Base-by-base conservation (phyloP, 83 land plant species). In the Larix sibirica region DNA sequence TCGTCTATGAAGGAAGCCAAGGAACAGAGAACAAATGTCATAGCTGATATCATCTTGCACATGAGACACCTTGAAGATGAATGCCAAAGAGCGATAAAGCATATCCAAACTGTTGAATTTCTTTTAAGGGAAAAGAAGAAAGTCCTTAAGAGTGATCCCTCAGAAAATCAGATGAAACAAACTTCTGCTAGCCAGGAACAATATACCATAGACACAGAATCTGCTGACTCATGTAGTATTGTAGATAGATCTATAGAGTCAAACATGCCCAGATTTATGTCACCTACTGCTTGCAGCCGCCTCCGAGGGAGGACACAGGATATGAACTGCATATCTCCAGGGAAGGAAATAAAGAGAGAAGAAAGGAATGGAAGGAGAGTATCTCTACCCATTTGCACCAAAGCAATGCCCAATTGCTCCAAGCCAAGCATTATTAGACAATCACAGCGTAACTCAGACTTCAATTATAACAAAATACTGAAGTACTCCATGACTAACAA, bases 261-360 rank as follows among this genome's bases (percentile, higher is more conserved):
- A 79, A 79, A 28, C 28, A 14, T 81, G 63, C 96, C 96, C 54
- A 86, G 94, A 62, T 93, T 93, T 85, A 93, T 93, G 96, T 83
- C 85, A 12, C 86, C 94, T 6, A 93, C 96, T 12, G 87, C 83
- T 44, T 90, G 92, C 21, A 91, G 92, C 82, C 86, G 92, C 20
- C 79, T 86, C 61, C 88, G 93, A 77, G 82, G 79, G 64, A 79
- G 42, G 61, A 67, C 86, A 47, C 80, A 80, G n/a, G 83, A 64
- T 40, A 17, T 4, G 16, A 61, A 81, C 47, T 42, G 4, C 20
- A 68, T 61, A 62, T 42, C 58, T 28, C 42, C 17, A 26, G 17
- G 85, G 63, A 60, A 79, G 56, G 28, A 56, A 50, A 28, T 40
- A 62, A 23, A 87, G 80, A 44, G 64, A 67, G 33, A 83, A 63